phyloP scores from a whole-genome alignment of 331 rosid species.

The Arachis monticola region DNA sequence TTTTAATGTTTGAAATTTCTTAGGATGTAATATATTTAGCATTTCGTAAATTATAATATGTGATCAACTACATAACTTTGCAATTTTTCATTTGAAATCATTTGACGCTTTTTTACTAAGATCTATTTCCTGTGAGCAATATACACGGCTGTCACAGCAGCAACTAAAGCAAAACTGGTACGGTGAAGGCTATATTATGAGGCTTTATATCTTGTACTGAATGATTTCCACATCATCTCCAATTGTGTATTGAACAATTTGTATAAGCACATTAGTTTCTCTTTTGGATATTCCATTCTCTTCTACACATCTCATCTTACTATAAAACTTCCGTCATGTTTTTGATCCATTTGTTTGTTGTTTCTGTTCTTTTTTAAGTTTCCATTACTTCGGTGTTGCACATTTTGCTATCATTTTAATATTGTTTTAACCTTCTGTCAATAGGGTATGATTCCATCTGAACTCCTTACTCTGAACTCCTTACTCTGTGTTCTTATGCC shows the following conservation, averaged over 20 bases:
- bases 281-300: not conserved
- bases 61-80: not conserved
- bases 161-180: not conserved
- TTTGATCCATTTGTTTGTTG: not conserved
- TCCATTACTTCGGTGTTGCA: not conserved
- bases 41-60: not conserved
- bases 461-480: constrained; percentile 1
- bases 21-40: not conserved
- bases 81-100: not conserved
- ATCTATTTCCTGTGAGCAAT: not conserved
- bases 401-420: not conserved
- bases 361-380: not conserved
- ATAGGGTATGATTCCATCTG: not conserved
- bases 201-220: not conserved
- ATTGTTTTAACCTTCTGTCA: not conserved
- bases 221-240: constrained; percentile 1
- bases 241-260: not conserved
- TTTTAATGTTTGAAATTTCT: constrained; percentile 9
- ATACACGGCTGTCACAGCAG: not conserved
- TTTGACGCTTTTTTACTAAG: not conserved
- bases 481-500: not conserved
- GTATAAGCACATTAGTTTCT: not conserved
- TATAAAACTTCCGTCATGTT: not conserved
- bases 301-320: not conserved
- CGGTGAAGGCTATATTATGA: not conserved